Evolutionary conservation across 2,329 filamentous ascomycete species (phyloP), one percentile per base, ranked within the genome.

Genomic region (Rutstroemia sp.): DNA sequence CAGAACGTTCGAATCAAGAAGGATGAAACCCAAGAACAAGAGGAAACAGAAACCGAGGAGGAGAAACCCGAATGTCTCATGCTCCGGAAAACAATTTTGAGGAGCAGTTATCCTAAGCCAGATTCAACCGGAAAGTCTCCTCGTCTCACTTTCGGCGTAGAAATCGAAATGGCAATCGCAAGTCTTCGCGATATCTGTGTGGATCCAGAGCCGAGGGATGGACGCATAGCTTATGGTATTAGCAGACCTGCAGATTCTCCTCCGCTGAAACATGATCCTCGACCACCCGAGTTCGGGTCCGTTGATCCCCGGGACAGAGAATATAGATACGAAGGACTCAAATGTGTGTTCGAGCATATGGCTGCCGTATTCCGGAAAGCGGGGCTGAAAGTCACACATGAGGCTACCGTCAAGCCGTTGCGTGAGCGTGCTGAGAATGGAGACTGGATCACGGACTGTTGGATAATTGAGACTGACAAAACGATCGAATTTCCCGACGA

Each of bases 131-230:
- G 52, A 5, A 42, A 42, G 17, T 42, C 14, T 4, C 54, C 48
- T 38, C 54, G 54, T 6, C 25, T 57, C 19, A 57, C 48, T 2
- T 57, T 57, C 10, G 49, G 54, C 6, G 54, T 57, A 12, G 54
- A 57, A 23, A 34, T 53, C 1, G 49, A 57, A 27, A 51, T 57
- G 4, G 54, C 34, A 9, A 10, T 57, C 19, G 21, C 34, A n/a
- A 57, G 48, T 46, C 2, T 57, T 19, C 21, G 41, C 9, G 39
- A 56, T 17, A 17, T 17, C 9, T 45, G 48, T 21, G 8, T 19
- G 19, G 51, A 48, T 3, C 48, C 48, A n/a, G n/a, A 38, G 23
- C 54, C 54, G 1, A 2, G 41, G 3, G 49, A 57, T 39, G 4
- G 5, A 9, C 17, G 54, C 5, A 14, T 16, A 19, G 47, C 47